A percentile compares a stretch with the other conserved stretches of the same genome.
Evolutionary conservation across 2,329 filamentous ascomycete genomes (phyloP).

Genomic region (Diaporthe citriasiana): DNA sequence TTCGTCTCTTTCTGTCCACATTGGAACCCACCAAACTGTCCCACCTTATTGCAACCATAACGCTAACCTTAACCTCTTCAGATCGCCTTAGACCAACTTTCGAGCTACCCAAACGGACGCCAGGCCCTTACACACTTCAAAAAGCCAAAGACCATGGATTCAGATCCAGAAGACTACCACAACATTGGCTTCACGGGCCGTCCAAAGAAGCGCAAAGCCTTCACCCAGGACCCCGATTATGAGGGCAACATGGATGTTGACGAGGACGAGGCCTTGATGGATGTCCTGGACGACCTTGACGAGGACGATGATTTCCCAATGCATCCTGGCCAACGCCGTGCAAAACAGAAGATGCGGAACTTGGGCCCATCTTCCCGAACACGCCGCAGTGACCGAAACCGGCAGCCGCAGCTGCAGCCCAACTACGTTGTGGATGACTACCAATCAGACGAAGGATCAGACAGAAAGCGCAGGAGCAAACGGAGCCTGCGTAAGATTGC

Average conservation of each 20-base stretch:
- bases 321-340: conserved; percentile 37
- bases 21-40: not conserved
- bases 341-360: conserved; percentile 12
- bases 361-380: conserved; percentile 12
- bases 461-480: conserved; percentile 20
- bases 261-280: conserved; percentile 43
- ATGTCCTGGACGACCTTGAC: conserved; percentile 31
- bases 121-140: conserved; percentile 45
- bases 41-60: not conserved
- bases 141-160: conserved; percentile 42
- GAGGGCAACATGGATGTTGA: conserved; percentile 43
- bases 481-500: conserved; percentile 25
- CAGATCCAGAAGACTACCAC: conserved; percentile 36
- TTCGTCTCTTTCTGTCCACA: not conserved
- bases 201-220: conserved; percentile 34
- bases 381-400: conserved; percentile 24
- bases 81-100: conserved; percentile 50
- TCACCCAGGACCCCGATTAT: conserved; percentile 51
- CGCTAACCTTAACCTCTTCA: conserved; percentile 39
- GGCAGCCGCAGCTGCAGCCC: not conserved
- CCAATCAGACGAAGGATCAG: conserved; percentile 22
- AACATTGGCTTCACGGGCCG: conserved; percentile 31
- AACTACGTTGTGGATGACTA: conserved; percentile 23
- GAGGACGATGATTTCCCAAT: conserved; percentile 38
- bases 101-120: conserved; percentile 46